Base-by-base conservation (phyloP, 2,329 filamentous ascomycete genomes). In the Diaporthe nobilis region DNA sequence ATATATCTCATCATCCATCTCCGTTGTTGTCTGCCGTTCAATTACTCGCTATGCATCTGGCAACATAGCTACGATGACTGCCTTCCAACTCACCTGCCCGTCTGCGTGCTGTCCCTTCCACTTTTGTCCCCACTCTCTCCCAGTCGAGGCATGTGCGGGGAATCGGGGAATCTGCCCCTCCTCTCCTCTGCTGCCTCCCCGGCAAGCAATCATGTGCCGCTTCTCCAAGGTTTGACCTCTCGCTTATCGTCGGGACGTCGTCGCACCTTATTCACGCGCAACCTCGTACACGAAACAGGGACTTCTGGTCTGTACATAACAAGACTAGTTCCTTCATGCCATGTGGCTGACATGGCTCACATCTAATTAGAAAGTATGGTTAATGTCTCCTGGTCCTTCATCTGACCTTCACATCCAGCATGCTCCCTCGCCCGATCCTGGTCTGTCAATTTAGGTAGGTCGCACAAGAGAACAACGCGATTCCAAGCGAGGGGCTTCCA, bases 231-330 rank as follows among this genome's bases (percentile, higher is more conserved):
- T 70, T 70, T 70, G 65, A 51, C 34, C 3, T 55, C 65, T 70
- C 65, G 65, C 65, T 70, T 70, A 70, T 28, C 65, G 17, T 70
- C 65, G 65, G 65, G 49, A 70, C 20, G 34, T 34, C 37, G 37
- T n/a, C 15, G 22, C 37, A 61, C 22, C n/a, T 15, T 28, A 6
- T 7, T 60, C 34, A 60, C 6, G 17, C 28, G 12, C 28, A 22
- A 60, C 34, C 34, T 22, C 34, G 13, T 55, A 39, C 51, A 28
- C 51, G 51, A 25, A 28, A 25, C 51, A 55, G 57, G 57, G 22
- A 39, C n/a, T 17, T 4, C 5, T 39, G 57, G 5, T 10, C 10
- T 20, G 53, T 34, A 57, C 53, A 57, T 28, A 57, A 34, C 28
- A 22, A 22, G 53, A 20, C 53, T 39, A 60, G 31, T 6, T 25